These are phyloP conservation scores for Arabidopsis lyrata DNA, from an alignment of 441 rosid species.

Conservation along the genomic window DNA sequence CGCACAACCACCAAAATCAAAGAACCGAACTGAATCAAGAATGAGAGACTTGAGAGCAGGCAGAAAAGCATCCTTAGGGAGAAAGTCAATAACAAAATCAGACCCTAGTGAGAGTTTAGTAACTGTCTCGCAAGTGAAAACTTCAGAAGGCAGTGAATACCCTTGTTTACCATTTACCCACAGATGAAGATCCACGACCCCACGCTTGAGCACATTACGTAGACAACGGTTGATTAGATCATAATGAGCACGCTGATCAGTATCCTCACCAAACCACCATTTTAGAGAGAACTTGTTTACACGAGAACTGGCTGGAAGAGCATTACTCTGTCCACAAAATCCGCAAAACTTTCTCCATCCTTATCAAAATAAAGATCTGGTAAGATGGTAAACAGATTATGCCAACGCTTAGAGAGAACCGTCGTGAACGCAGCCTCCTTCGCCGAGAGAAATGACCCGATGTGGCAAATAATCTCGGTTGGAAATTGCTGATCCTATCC, in stretches of 20 bases:
- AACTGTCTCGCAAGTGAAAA: too few species aligned
- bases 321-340: neutral
- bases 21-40: too few species aligned
- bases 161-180: too few species aligned
- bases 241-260: neutral
- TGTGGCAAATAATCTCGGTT: neutral
- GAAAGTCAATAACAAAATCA: too few species aligned
- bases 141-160: too few species aligned
- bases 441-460: neutral
- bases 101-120: too few species aligned
- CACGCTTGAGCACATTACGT: neutral
- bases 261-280: neutral
- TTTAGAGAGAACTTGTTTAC: neutral
- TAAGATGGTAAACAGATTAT: neutral
- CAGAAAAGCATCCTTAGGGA: too few species aligned
- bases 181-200: neutral
- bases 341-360: neutral
- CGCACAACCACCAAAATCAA: too few species aligned
- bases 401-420: neutral
- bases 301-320: neutral
- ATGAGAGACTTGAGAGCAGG: too few species aligned
- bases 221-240: neutral
- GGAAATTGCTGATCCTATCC: neutral
- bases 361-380: conserved; percentile 15
- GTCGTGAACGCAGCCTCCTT: neutral